Evolutionary conservation across 1,284 basidiomycete species (phyloP).

Genomic region (Naganishia cerealis): DNA sequence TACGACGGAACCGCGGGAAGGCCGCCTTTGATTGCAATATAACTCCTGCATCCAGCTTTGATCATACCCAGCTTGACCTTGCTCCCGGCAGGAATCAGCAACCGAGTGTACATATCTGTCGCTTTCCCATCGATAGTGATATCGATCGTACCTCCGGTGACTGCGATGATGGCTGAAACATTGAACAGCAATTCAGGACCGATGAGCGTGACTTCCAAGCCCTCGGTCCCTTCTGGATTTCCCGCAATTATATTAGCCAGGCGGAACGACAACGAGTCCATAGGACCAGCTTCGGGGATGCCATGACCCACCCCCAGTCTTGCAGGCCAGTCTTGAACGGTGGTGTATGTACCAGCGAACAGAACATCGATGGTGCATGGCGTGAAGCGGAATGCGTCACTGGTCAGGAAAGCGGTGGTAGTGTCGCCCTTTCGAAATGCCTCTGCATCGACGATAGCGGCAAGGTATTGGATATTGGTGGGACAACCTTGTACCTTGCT

Average conservation of each 20-base stretch:
- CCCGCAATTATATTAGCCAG: conserved; percentile 65
- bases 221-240: conserved; percentile 61
- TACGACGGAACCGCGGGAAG: conserved; percentile 62
- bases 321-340: conserved; percentile 67
- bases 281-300: conserved; percentile 67
- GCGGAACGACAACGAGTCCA: conserved; percentile 64
- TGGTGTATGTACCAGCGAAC: conserved; percentile 62
- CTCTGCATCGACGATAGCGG: conserved; percentile 55
- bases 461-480: conserved; percentile 63
- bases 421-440: conserved; percentile 59
- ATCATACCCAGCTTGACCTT: conserved; percentile 49
- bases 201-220: conserved; percentile 60
- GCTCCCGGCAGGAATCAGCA: conserved; percentile 58
- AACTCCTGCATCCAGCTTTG: conserved; percentile 58
- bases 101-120: conserved; percentile 59
- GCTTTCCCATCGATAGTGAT: conserved; percentile 57
- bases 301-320: conserved; percentile 61
- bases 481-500: conserved; percentile 59
- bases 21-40: conserved; percentile 64
- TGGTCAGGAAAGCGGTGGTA: conserved; percentile 61
- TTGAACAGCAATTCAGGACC: conserved; percentile 58
- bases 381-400: conserved; percentile 49
- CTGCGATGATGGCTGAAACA: conserved; percentile 58
- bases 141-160: conserved; percentile 61
- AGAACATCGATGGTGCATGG: conserved; percentile 61